phyloP scores from a whole-genome alignment of 441 rosid genomes.

The Isatis lusitanica region DNA sequence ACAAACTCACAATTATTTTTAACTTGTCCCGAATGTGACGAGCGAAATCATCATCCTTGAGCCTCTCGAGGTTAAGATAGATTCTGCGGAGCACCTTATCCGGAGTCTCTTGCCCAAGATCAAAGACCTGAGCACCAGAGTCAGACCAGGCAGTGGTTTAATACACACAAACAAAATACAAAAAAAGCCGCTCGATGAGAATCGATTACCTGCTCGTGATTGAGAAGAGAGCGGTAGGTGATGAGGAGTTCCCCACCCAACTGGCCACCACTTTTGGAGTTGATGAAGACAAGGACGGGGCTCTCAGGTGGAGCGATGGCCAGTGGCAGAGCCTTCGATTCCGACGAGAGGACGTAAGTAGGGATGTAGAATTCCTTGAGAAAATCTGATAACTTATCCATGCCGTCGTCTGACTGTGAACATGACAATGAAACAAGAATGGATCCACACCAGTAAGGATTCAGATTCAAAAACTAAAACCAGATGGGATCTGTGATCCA shows the following conservation, averaged over 20 bases:
- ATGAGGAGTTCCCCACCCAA: constrained; percentile 76
- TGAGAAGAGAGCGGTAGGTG: constrained; percentile 68
- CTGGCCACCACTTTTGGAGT: constrained; percentile 93
- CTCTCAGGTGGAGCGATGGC: constrained; percentile 41
- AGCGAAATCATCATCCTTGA: constrained; percentile 57
- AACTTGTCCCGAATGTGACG: constrained; percentile 47
- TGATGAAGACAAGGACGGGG: constrained; percentile 80
- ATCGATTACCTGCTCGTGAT: constrained; percentile 39
- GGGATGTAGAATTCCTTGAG: constrained; percentile 60
- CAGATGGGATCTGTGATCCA: background rate
- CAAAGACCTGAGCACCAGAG: constrained; percentile 51
- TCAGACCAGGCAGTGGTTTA: background rate
- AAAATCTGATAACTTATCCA: constrained; percentile 39
- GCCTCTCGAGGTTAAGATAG: constrained; percentile 61
- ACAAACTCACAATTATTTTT: constrained; percentile 60
- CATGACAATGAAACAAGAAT: background rate
- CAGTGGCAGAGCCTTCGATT: constrained; percentile 10
- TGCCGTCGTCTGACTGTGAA: constrained; percentile 37
- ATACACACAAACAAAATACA: background rate
- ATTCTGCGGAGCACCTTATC: constrained; percentile 59
- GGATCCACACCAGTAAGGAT: background rate
- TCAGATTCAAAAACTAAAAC: background rate
- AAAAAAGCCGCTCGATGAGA: background rate
- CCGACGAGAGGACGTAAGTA: constrained; percentile 48
- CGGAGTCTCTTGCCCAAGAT: constrained; percentile 71